A percentile compares a stretch with the other conserved stretches of the same genome.
phyloP scores from a whole-genome alignment of 331 rosid genomes.

The Erythrophleum ivorense region DNA sequence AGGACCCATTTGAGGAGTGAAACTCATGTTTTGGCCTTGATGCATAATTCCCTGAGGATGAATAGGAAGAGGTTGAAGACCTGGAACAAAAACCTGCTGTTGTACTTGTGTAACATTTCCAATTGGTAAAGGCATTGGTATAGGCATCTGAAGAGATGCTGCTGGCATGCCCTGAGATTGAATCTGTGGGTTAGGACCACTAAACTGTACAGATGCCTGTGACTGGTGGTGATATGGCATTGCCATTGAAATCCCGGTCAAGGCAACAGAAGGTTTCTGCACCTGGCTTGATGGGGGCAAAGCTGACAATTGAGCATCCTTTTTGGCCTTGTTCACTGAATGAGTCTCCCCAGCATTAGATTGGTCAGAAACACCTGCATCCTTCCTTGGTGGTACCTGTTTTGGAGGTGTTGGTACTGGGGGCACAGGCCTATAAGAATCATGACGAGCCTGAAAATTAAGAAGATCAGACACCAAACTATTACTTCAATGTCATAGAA shows the following conservation, averaged over 20 bases:
- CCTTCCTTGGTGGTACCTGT: conserved; percentile 69
- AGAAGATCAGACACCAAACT: conserved; percentile 33
- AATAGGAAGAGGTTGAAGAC: conserved; percentile 74
- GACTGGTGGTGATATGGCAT: conserved; percentile 73
- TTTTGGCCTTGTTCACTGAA: conserved; percentile 54
- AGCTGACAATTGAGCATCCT: conserved; percentile 60
- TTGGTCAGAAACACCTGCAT: conserved; percentile 51
- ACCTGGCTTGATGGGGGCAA: conserved; percentile 57
- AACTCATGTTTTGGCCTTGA: conserved; percentile 75
- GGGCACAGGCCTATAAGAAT: conserved; percentile 59
- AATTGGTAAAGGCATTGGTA: conserved; percentile 59
- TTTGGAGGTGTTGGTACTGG: conserved; percentile 69
- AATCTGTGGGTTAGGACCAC: conserved; percentile 77
- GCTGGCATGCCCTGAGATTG: conserved; percentile 79
- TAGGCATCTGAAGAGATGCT: conserved; percentile 69
- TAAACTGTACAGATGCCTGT: conserved; percentile 69
- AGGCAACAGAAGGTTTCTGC: conserved; percentile 70
- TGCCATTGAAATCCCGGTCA: conserved; percentile 68
- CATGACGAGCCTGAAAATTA: conserved; percentile 70
- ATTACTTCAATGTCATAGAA: conserved; percentile 21
- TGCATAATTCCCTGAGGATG: conserved; percentile 79
- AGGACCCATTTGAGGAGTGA: conserved; percentile 66
- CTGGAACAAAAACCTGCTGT: conserved; percentile 64
- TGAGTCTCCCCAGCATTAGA: conserved; percentile 58
- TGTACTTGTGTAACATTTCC: conserved; percentile 81